Percentiles rank a stretch among this genome's conserved stretches.
Conservation (phyloP, 192 early-diverging fungal genomes). For the Coemansia asiatica region DNA sequence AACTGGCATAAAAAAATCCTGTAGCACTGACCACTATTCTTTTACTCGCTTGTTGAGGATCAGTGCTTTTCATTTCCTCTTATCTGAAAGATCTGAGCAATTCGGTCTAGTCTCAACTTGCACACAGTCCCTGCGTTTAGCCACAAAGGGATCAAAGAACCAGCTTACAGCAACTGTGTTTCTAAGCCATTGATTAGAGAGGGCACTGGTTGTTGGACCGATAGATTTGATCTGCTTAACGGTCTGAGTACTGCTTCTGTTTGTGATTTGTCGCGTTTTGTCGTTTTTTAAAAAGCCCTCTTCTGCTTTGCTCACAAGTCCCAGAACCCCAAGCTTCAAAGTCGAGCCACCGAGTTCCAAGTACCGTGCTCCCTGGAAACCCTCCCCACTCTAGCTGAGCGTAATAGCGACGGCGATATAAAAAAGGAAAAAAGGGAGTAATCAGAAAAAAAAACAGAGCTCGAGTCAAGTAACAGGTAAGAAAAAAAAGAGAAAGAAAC, state of each 20-base stretch:
- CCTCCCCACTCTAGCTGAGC: not conserved
- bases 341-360: not conserved
- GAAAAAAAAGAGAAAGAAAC: not conserved
- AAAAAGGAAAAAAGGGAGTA: not conserved
- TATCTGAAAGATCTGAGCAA: not conserved
- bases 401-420: not conserved
- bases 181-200: not conserved
- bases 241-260: not conserved
- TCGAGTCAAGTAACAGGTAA: constrained; percentile 1
- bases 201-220: not conserved
- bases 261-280: no score
- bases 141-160: not conserved
- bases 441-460: not conserved
- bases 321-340: not conserved
- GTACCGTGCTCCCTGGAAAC: not conserved
- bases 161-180: not conserved
- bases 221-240: not conserved
- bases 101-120: no score
- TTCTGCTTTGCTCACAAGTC: not conserved
- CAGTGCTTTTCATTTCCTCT: no score
- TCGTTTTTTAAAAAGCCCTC: no score
- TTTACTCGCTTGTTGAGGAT: not conserved
- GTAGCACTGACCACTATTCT: no score
- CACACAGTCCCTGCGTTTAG: not conserved
- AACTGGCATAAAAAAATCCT: not conserved